Evolutionary conservation across 2,329 filamentous ascomycete species (phyloP).

Genomic region (Cyclaneusma minus): DNA sequence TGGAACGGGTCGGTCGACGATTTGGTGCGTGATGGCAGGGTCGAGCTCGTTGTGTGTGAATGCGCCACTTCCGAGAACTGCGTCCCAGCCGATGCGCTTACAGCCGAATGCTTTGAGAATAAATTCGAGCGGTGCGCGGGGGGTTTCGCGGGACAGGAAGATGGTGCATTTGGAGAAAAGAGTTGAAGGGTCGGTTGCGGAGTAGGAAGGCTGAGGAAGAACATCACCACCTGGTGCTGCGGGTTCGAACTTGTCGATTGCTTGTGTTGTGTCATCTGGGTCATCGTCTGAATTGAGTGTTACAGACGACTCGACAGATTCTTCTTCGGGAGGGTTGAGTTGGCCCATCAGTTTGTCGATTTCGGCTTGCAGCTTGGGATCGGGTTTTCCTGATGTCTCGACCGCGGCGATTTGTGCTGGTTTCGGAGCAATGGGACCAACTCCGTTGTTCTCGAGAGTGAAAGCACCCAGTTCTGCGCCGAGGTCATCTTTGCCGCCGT

Average conservation of each 20-base stretch:
- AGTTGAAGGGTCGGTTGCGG: constrained; percentile 50
- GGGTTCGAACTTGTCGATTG: constrained; percentile 85
- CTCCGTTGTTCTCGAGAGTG: constrained; percentile 64
- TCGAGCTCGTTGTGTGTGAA: constrained; percentile 85
- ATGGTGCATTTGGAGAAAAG: constrained; percentile 83
- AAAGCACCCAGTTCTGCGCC: constrained; percentile 86
- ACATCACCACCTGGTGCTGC: constrained; percentile 72
- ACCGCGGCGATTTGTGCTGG: constrained; percentile 36
- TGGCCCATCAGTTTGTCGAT: constrained; percentile 56
- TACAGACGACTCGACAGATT: constrained; percentile 26
- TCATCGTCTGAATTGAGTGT: constrained; percentile 24
- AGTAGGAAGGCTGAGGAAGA: constrained; percentile 60
- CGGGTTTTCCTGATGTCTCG: constrained; percentile 32
- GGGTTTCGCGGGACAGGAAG: constrained; percentile 87
- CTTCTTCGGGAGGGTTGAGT: constrained; percentile 39
- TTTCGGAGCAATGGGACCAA: constrained; percentile 34
- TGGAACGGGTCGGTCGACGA: constrained; percentile 77
- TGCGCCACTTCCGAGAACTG: constrained; percentile 75
- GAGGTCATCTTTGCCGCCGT: constrained; percentile 70
- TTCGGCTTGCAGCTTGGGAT: constrained; percentile 47
- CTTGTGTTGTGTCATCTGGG: constrained; percentile 35
- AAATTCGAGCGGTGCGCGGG: constrained; percentile 80
- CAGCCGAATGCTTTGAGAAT: constrained; percentile 88
- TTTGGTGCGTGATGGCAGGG: constrained; percentile 83
- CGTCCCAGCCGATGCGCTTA: constrained; percentile 91